phyloP scores from a whole-genome alignment of 192 early-diverging fungal genomes.

The Mortierella antarctica region DNA sequence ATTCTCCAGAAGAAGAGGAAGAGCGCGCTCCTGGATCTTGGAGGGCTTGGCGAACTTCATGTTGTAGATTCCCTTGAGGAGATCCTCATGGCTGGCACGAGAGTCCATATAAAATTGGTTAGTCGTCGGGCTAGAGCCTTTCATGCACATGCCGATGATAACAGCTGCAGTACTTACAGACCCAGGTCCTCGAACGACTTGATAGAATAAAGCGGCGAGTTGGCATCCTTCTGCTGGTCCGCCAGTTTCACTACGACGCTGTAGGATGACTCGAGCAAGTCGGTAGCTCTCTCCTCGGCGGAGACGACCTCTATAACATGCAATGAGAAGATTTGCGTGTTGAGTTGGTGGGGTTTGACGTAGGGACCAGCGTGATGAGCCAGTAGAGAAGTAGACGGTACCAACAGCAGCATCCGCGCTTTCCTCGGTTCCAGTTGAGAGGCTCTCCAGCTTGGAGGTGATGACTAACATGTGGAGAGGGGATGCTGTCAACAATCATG shows the following conservation, averaged over 20 bases:
- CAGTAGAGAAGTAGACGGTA: no score
- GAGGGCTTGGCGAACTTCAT: constrained; percentile 95
- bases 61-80: constrained; percentile 93
- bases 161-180: constrained; percentile 54
- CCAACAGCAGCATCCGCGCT: no score
- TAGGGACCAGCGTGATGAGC: no score
- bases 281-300: constrained; percentile 43
- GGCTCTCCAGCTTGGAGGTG: no score
- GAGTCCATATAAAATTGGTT: no score
- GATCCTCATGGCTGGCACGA: constrained; percentile 66
- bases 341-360: no score
- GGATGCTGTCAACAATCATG: no score
- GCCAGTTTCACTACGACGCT: constrained; percentile 64
- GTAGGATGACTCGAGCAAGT: constrained; percentile 59
- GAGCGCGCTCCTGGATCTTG: constrained; percentile 95
- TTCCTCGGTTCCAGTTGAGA: no score
- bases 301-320: constrained; percentile 20
- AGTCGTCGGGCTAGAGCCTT: no score
- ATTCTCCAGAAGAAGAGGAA: constrained; percentile 86
- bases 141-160: no score
- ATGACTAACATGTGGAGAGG: no score
- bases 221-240: constrained; percentile 74
- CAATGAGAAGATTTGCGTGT: no score
- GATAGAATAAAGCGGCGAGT: constrained; percentile 82
- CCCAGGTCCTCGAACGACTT: constrained; percentile 84